Evolutionary conservation across 345 rosid genomes (phyloP).

Genomic region (Jatropha curcas): DNA sequence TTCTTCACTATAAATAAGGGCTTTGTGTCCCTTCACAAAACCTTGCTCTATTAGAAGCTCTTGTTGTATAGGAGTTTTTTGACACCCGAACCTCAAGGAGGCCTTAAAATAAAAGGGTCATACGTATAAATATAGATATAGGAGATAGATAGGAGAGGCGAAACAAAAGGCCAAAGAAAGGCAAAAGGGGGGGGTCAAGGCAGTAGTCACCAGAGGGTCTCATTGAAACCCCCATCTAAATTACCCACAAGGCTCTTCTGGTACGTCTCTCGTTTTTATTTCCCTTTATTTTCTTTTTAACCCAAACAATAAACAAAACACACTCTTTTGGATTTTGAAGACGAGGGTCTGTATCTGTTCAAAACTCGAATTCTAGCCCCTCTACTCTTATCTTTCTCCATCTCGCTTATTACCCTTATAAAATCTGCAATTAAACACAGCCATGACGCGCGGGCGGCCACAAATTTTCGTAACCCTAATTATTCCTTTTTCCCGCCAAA

Average conservation of each 20-base stretch:
- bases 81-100: not conserved
- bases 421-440: constrained; percentile 23
- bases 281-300: not conserved
- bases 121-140: not conserved
- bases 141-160: not conserved
- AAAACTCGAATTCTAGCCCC: constrained; percentile 27
- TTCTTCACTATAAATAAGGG: constrained; percentile 27
- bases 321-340: constrained; percentile 9
- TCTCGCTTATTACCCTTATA: not conserved
- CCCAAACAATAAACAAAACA: not conserved
- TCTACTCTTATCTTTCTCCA: not conserved
- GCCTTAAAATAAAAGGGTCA: not conserved
- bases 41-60: constrained; percentile 3
- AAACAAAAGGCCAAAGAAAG: constrained; percentile 21
- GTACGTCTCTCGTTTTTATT: constrained; percentile 18
- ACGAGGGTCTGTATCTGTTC: constrained; percentile 36
- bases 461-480: constrained; percentile 32
- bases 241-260: constrained; percentile 21
- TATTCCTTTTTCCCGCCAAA: constrained; percentile 40
- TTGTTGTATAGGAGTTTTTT: not conserved
- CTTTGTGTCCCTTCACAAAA: not conserved
- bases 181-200: constrained; percentile 13
- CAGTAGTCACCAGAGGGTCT: not conserved
- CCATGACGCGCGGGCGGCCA: constrained; percentile 16
- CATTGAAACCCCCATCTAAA: constrained; percentile 9